These are phyloP conservation scores for Aphanomyces euteiches DNA, from an alignment of 352 stramenopile genomes.

Conservation along the genomic window DNA sequence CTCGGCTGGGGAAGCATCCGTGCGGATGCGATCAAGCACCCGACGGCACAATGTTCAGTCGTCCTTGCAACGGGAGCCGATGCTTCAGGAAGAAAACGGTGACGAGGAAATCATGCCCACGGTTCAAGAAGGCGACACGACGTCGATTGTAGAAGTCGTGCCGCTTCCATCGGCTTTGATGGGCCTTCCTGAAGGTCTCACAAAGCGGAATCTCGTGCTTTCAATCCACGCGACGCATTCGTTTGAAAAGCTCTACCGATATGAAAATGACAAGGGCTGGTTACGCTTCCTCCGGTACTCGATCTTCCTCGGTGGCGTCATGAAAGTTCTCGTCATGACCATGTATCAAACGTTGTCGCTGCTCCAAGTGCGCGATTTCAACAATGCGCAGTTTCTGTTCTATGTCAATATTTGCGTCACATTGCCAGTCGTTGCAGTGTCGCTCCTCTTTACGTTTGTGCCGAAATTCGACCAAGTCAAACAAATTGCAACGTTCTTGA, in stretches of 20 bases:
- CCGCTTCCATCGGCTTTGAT: slow-evolving; percentile 54
- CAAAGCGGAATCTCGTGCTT: slow-evolving; percentile 60
- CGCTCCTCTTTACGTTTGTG: slow-evolving; percentile 68
- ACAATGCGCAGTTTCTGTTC: slow-evolving; percentile 62
- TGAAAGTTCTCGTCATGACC: slow-evolving; percentile 72
- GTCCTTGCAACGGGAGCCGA: slow-evolving; percentile 30
- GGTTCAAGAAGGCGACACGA: slow-evolving; percentile 32
- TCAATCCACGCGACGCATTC: slow-evolving; percentile 51
- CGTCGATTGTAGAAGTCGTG: slow-evolving; percentile 30
- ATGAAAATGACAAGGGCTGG: slow-evolving; percentile 65
- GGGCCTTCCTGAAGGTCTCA: slow-evolving; percentile 67
- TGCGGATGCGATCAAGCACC: slow-evolving; percentile 3
- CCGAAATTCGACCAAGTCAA: slow-evolving; percentile 57
- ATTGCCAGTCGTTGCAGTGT: slow-evolving; percentile 57
- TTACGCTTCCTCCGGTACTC: slow-evolving; percentile 66
- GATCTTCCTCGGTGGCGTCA: slow-evolving; percentile 55
- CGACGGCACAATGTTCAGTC: slow-evolving; percentile 3
- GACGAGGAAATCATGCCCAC: slow-evolving; percentile 40
- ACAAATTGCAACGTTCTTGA: slow-evolving; percentile 46
- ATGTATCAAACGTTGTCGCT: slow-evolving; percentile 63
- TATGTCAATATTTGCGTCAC: slow-evolving; percentile 74
- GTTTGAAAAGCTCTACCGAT: slow-evolving; percentile 69
- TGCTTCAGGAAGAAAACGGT: slow-evolving; percentile 50
- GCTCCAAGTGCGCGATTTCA: slow-evolving; percentile 45
- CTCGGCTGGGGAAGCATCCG: neutral